These are phyloP conservation scores for Neurospora sp. DNA, from an alignment of 495 filamentous ascomycete genomes.

Conservation along the genomic window DNA sequence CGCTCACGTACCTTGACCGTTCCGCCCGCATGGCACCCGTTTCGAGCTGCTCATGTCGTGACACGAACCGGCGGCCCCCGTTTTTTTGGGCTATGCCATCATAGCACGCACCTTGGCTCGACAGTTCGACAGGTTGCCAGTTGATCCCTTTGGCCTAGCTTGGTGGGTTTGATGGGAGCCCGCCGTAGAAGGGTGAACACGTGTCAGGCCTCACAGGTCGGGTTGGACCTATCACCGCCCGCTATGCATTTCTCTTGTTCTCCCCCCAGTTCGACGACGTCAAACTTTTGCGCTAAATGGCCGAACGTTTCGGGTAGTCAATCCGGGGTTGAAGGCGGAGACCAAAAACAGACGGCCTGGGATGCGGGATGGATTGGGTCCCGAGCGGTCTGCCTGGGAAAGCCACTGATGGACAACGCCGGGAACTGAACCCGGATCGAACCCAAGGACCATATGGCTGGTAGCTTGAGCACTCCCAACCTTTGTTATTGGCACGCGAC, in stretches of 20 bases:
- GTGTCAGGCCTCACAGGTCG: background rate
- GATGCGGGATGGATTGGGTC: background rate
- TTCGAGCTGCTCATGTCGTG: background rate
- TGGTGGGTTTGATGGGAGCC: background rate
- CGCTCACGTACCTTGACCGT: background rate
- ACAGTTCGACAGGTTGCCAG: background rate
- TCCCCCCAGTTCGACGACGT: background rate
- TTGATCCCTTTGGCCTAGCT: background rate
- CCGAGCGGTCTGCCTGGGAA: background rate
- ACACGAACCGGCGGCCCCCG: background rate
- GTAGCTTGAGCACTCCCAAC: background rate
- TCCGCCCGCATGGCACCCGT: background rate
- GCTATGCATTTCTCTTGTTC: background rate
- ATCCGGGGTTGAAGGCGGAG: background rate
- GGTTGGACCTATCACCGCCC: background rate
- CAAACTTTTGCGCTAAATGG: background rate
- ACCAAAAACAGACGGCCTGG: background rate
- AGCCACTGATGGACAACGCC: background rate
- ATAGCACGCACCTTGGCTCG: background rate
- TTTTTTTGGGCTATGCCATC: background rate
- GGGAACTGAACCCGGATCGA: background rate
- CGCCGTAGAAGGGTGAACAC: background rate
- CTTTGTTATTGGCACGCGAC: background rate
- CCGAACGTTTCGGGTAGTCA: background rate
- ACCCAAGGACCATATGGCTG: background rate